Percentiles rank a stretch among this genome's conserved stretches.
Conservation (phyloP, 106 monocot species). For the Dioscorea alata region DNA sequence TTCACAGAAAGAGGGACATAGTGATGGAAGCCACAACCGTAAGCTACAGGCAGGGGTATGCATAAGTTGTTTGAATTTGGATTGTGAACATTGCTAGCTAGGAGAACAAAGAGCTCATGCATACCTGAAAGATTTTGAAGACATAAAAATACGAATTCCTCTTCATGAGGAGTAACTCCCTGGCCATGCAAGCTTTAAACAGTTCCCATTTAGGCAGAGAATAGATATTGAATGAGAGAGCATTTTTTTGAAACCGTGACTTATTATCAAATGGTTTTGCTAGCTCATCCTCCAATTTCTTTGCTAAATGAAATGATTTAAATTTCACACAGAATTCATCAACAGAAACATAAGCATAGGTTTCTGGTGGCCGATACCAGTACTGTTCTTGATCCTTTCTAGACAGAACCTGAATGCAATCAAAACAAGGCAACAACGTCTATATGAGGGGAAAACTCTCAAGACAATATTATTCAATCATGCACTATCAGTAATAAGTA, state of each 20-base stretch:
- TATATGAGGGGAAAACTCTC: background rate
- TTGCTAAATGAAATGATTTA: slow-evolving; percentile 36
- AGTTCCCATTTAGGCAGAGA: slow-evolving; percentile 67
- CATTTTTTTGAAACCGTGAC: slow-evolving; percentile 29
- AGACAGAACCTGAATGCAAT: slow-evolving; percentile 50
- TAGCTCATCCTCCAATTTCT: slow-evolving; percentile 29
- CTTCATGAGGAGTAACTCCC: slow-evolving; percentile 82
- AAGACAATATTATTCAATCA: background rate
- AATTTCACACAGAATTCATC: slow-evolving; percentile 48
- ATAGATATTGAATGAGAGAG: slow-evolving; percentile 49
- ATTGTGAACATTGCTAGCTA: too few species aligned
- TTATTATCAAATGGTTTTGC: slow-evolving; percentile 45
- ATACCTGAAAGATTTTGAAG: slow-evolving; percentile 67
- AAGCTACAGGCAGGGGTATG: too few species aligned
- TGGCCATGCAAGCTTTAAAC: slow-evolving; percentile 61
- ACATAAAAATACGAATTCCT: slow-evolving; percentile 69
- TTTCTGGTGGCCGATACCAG: slow-evolving; percentile 30
- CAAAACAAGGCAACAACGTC: too few species aligned
- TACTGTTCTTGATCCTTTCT: slow-evolving; percentile 88
- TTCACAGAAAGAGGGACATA: slow-evolving; percentile 53
- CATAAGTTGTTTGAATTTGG: too few species aligned
- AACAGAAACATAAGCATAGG: slow-evolving; percentile 42
- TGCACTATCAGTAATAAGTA: background rate
- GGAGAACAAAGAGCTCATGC: too few species aligned
- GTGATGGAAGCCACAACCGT: slow-evolving; percentile 32